These are phyloP conservation scores for Alternaria solani DNA, from an alignment of 2,329 filamentous ascomycete species.

Conservation along the genomic window DNA sequence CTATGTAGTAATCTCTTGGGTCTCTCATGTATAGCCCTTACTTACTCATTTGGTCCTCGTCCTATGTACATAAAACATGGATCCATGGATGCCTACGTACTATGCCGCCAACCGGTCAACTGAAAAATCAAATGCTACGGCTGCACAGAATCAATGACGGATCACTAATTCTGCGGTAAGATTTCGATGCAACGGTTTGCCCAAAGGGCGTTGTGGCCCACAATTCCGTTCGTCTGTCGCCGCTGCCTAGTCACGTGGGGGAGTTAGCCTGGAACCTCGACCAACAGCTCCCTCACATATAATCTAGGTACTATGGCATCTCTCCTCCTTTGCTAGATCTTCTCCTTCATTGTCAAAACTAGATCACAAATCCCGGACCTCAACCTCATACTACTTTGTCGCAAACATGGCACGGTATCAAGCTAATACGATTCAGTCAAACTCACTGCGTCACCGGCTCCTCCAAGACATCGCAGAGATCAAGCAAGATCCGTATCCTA, in stretches of 20 bases:
- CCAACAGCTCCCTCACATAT: not conserved
- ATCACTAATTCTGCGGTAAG: not conserved
- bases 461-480: conserved; percentile 59
- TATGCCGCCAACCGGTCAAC: too few relatives aligned
- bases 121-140: not conserved
- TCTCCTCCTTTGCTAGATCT: not conserved
- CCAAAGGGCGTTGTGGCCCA: not conserved
- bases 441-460: conserved; percentile 32
- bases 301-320: not conserved
- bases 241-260: conserved; percentile 2
- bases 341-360: not conserved
- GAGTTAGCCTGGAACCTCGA: not conserved
- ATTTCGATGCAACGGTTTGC: not conserved
- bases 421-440: not conserved
- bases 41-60: too few relatives aligned
- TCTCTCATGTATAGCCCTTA: too few relatives aligned
- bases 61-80: too few relatives aligned
- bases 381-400: not conserved
- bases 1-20: not conserved
- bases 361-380: not conserved
- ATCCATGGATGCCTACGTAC: too few relatives aligned
- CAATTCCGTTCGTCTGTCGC: not conserved
- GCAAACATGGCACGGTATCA: not conserved
- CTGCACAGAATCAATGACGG: not conserved
- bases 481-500: conserved; percentile 57